Evolutionary conservation across 352 stramenopile genomes (phyloP).

Genomic region (Phytophthora ramorum): DNA sequence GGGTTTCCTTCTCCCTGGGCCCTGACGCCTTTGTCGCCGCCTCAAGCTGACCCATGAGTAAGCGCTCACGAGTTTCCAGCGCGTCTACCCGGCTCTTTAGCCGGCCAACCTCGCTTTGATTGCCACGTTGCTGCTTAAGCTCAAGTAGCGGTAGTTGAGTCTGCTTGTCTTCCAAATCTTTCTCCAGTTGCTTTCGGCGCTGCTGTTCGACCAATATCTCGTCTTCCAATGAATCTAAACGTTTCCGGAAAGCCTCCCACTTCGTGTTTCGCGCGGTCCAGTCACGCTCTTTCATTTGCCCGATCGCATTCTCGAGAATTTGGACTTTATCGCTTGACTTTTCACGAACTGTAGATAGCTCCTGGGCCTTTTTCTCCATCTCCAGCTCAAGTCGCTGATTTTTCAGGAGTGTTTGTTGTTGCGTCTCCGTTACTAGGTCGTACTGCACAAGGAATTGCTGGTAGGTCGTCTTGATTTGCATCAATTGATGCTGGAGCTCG

Average conservation of each 20-base stretch:
- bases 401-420: conserved; percentile 63
- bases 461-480: conserved; percentile 88
- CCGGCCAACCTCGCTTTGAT: conserved; percentile 46
- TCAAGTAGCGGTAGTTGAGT: conserved; percentile 35
- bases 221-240: conserved; percentile 69
- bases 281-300: conserved; percentile 65
- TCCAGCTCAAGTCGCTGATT: conserved; percentile 68
- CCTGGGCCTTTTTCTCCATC: conserved; percentile 52
- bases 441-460: conserved; percentile 84
- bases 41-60: conserved; percentile 67
- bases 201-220: conserved; percentile 65
- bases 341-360: conserved; percentile 44
- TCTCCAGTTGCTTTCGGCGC: conserved; percentile 61
- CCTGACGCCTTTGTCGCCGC: conserved; percentile 30
- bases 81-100: conserved; percentile 69
- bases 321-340: conserved; percentile 42
- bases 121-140: conserved; percentile 24
- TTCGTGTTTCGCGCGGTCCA: conserved; percentile 64
- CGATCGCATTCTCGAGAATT: conserved; percentile 57
- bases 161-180: conserved; percentile 67
- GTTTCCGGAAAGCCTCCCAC: conserved; percentile 77
- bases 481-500: conserved; percentile 89
- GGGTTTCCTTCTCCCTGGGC: conserved; percentile 36
- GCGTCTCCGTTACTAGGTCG: conserved; percentile 52
- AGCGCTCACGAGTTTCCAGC: conserved; percentile 70